Base-by-base conservation (phyloP, 1,139 yeast genomes). In the Meyerozyma guilliermondii region DNA sequence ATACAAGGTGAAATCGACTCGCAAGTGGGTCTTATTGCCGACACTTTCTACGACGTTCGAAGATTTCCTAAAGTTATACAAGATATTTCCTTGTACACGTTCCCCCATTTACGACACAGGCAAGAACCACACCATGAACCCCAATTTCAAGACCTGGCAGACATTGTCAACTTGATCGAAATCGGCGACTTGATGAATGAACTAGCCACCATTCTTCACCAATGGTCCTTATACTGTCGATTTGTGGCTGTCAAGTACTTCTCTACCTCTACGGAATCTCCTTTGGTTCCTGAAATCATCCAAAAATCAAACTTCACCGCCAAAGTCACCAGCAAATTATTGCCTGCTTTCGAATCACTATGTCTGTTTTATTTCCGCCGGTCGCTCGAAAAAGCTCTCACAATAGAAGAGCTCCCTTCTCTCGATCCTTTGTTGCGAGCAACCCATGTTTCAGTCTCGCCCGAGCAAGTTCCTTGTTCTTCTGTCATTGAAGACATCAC, bases 1-100 rank as follows among this genome's bases (percentile, higher is more conserved):
- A 83, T 92, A 29, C 96, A 92, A 60, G 71, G 78, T 44, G 98
- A 92, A 57, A 84, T 95, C 17, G 98, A 92, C 56, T 74, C 91
- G 11, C 98, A 92, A 56, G 85, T 94, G 20, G 95, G 95, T 0
- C 68, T 92, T 39, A 85, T 92, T 9, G 72, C 87, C 43, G 98
- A 92, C 59, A 87, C 95, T 0, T 88, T 88, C 57, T 80, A 83
- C 68, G 96, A 87, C 51, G 74, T 78, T 39, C 75, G 87, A 48
- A 71, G 84, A 35, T 58, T 88, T 9, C 80, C 74, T 31, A 72
- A 78, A 48, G 59, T 75, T 11, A 54, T 85, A 20, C 74, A 73
- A 42, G 88, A 83, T 38, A 74, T 87, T 37, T 65, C 70, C 27
- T 56, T 70, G 16, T 85, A 86, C 53, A 68, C 71, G 10, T 88